Percentiles rank a stretch among this genome's conserved stretches.
phyloP scores from a whole-genome alignment of 495 filamentous ascomycete species.

The Penicillium crystallinum region DNA sequence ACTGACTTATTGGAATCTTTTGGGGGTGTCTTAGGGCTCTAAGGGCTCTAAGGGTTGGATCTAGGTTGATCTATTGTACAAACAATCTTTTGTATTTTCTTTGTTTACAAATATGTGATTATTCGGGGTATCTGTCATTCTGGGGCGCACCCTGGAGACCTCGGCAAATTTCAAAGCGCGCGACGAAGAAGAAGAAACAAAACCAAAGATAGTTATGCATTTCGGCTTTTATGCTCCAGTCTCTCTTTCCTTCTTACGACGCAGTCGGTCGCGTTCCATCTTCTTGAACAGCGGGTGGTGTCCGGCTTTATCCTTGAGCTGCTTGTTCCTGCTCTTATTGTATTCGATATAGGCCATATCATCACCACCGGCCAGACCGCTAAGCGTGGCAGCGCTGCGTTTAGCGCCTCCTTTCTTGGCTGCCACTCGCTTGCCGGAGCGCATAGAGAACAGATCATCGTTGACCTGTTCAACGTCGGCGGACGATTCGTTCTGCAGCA shows the following conservation, averaged over 20 bases:
- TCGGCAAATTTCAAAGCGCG: not conserved
- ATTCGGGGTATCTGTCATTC: constrained; percentile 5
- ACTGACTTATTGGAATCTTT: constrained; percentile 9
- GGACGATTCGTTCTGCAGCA: constrained; percentile 79
- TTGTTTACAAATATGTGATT: not conserved
- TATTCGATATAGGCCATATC: constrained; percentile 97
- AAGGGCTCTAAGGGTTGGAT: not conserved
- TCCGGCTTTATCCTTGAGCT: constrained; percentile 65
- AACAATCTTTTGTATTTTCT: not conserved
- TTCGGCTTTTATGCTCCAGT: not conserved
- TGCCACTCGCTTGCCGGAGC: constrained; percentile 36
- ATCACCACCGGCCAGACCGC: constrained; percentile 81
- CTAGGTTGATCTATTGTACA: not conserved
- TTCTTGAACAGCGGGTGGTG: constrained; percentile 74
- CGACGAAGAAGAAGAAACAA: not conserved
- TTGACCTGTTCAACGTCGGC: constrained; percentile 71
- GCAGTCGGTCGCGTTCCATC: constrained; percentile 67
- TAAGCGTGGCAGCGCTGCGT: constrained; percentile 77
- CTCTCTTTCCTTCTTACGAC: constrained; percentile 51
- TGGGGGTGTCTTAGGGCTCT: too few relatives aligned
- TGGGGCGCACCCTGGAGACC: not conserved
- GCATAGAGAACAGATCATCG: constrained; percentile 77
- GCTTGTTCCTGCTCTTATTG: constrained; percentile 69
- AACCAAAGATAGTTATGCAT: not conserved
- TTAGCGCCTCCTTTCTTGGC: constrained; percentile 52